Base-by-base conservation (phyloP, 257 asterid genomes). In the Scutellaria baicalensis region DNA sequence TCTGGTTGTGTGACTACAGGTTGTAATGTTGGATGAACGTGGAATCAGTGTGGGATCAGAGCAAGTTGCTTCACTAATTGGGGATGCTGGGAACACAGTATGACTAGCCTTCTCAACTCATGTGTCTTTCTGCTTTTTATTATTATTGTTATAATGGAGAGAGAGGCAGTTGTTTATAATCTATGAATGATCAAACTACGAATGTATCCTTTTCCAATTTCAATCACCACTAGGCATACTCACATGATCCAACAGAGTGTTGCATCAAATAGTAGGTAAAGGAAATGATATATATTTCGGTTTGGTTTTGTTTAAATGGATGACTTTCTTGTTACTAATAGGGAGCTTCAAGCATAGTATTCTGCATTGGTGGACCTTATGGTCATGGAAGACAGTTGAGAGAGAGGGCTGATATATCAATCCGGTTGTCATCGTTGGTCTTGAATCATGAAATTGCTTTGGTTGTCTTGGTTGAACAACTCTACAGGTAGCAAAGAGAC, bases 291-390 rank as follows among this genome's bases (percentile, higher is more conserved):
- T 59, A 35, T 36, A 21, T 21, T 4, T 27, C 33, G 35, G 27
- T 55, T 20, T 68, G 20, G 11, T 17, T 39, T 13, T 44, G 55
- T n/a, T n/a, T n/a, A n/a, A n/a, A 50, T 75, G 39, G 14, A 55
- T 64, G 70, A 56, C 43, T 45, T 64, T 45, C 64, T 62, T 42
- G 70, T 31, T 68, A 57, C 27, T 56, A 47, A 42, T 44, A 86
- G 96, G 97, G 95, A 35, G 83, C 92, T 66, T 82, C 92, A 33
- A 82, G 83, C 84, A 76, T 90, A 44, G 61, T 85, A 50, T 90
- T 90, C 74, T 86, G 98, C 85, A 83, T 93, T 0, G 98, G 96
- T 0, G 97, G 98, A 40, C 91, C 98, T 14, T 88, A 90, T 60
- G 98, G 98, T 18, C 98, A 86, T 65, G 97, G 97, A 59, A 74